Base-by-base conservation (phyloP, 2,329 filamentous ascomycete genomes). In the Fusarium coicis region DNA sequence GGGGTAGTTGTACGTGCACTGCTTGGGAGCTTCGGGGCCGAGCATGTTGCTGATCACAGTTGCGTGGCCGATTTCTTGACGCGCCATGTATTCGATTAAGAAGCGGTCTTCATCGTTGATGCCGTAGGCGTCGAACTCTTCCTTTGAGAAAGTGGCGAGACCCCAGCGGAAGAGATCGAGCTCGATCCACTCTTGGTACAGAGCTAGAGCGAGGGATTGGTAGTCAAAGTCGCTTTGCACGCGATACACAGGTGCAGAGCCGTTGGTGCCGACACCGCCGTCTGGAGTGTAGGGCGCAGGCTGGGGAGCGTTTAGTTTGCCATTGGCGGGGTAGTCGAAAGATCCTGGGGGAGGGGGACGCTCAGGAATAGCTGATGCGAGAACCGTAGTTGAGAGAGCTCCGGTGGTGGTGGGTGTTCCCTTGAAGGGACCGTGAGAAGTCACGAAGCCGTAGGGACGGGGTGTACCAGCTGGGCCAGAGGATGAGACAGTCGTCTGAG, bases 171-270 rank as follows among this genome's bases (percentile, higher is more conserved):
- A 96, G 19, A 94, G 86, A 79, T 96, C 94, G 2, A 96, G 86
- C 82, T 96, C 93, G 60, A 96, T 94, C 88, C 90, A 96, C 81
- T 96, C 93, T 76, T 95, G 92, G 79, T 96, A 95, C 0, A 96
- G 84, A 18, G 88, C 93, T 18, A 96, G 85, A 1, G 90, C 88
- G 36, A 96, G 86, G 0, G 93, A 95, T 79, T 96, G 87, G 79
- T 92, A 96, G 81, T 96, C 94, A 78, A 95, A 96, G 78, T 97
- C 94, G 72, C 91, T 93, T 76, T 93, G 87, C 1, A 93, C 91
- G 68, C 92, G 90, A 81, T 96, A 96, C 3, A 94, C 89, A 4
- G 93, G 93, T 47, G 87, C 86, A 12, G 90, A 89, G n/a, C 93
- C 93, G 68, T 96, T 95, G 47, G 93, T 95, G 5, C 93, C 93